phyloP scores from a whole-genome alignment of 352 stramenopile species.

The Aphanomyces stellatus region DNA sequence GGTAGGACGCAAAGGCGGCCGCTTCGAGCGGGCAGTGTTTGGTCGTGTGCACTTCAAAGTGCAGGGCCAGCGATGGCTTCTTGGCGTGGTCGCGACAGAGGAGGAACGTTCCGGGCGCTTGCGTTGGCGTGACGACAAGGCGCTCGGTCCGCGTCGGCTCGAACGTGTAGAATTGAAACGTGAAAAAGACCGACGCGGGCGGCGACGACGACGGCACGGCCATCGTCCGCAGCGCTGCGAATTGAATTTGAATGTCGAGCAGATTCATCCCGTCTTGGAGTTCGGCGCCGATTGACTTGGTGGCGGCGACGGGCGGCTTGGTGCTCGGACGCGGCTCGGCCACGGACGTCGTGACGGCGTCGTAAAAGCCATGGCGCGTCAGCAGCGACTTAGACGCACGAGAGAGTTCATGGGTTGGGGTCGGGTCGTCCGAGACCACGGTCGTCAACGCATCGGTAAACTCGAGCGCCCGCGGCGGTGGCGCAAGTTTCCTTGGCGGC shows the following conservation, averaged over 20 bases:
- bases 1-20: slow-evolving; percentile 75
- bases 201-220: not conserved
- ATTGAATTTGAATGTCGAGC: slow-evolving; percentile 87
- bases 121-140: slow-evolving; percentile 49
- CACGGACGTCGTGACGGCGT: slow-evolving; percentile 21
- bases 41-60: slow-evolving; percentile 71
- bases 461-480: not conserved
- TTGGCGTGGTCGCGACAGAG: slow-evolving; percentile 31
- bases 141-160: slow-evolving; percentile 81
- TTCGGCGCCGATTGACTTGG: slow-evolving; percentile 60
- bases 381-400: slow-evolving; percentile 79
- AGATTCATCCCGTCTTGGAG: slow-evolving; percentile 65
- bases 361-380: slow-evolving; percentile 70
- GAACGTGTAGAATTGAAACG: slow-evolving; percentile 90
- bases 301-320: not conserved
- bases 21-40: slow-evolving; percentile 53
- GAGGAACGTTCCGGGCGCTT: slow-evolving; percentile 27
- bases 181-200: slow-evolving; percentile 77
- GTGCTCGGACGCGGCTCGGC: not conserved
- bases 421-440: slow-evolving; percentile 9
- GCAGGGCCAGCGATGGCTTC: slow-evolving; percentile 58
- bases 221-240: slow-evolving; percentile 68
- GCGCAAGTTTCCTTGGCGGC: not conserved
- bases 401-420: slow-evolving; percentile 48
- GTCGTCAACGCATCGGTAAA: not conserved